phyloP scores from a whole-genome alignment of 2,329 filamentous ascomycete genomes.

The Botrytis tulipae region DNA sequence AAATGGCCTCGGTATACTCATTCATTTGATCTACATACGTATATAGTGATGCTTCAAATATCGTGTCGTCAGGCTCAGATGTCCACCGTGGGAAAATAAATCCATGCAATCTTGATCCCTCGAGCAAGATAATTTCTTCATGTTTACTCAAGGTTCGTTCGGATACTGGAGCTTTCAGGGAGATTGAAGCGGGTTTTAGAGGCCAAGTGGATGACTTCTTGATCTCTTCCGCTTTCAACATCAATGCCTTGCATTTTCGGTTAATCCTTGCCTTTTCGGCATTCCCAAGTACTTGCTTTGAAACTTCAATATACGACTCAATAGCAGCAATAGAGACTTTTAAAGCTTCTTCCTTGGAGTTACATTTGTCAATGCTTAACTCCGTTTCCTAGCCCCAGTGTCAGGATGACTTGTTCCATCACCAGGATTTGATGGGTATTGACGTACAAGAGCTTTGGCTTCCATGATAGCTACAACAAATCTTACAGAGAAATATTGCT shows the following conservation, averaged over 20 bases:
- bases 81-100: slow-evolving; percentile 85
- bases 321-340: slow-evolving; percentile 72
- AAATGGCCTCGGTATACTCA: background rate
- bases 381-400: slow-evolving; percentile 50
- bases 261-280: slow-evolving; percentile 65
- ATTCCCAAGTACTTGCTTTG: slow-evolving; percentile 58
- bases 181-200: slow-evolving; percentile 26
- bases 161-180: slow-evolving; percentile 44
- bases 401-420: slow-evolving; percentile 24
- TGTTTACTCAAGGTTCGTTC: slow-evolving; percentile 61
- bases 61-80: slow-evolving; percentile 54
- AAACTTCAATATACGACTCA: slow-evolving; percentile 78
- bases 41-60: slow-evolving; percentile 63
- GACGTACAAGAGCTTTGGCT: slow-evolving; percentile 46
- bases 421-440: background rate
- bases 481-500: background rate
- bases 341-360: slow-evolving; percentile 63
- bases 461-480: slow-evolving; percentile 41
- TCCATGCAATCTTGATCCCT: slow-evolving; percentile 77
- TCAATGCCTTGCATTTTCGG: slow-evolving; percentile 65
- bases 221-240: slow-evolving; percentile 72
- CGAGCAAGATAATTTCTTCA: slow-evolving; percentile 74
- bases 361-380: slow-evolving; percentile 48
- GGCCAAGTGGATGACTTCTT: slow-evolving; percentile 49
- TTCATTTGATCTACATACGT: slow-evolving; percentile 45